These are phyloP conservation scores for Botrytis fabae DNA, from an alignment of 2,329 filamentous ascomycete genomes.

Conservation along the genomic window DNA sequence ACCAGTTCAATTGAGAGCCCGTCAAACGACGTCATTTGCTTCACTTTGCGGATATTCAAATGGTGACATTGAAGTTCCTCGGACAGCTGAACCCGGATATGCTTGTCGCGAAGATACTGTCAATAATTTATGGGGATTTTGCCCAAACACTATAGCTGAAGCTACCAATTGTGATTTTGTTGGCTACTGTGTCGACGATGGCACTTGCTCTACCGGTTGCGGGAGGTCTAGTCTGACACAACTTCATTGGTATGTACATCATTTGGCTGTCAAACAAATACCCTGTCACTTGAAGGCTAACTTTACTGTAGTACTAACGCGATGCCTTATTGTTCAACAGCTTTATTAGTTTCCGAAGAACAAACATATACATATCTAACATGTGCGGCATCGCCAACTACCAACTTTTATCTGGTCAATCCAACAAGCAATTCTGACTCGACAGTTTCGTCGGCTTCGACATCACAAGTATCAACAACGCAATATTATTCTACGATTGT, in stretches of 20 bases:
- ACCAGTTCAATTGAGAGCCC: not conserved
- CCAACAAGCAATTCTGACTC: not conserved
- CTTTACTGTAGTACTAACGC: not conserved
- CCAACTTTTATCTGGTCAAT: not conserved
- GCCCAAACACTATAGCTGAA: not conserved
- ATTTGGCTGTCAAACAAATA: not conserved
- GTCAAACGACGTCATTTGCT: not conserved
- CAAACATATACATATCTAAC: constrained; percentile 1
- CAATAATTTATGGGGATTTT: not conserved
- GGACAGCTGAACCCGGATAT: not conserved
- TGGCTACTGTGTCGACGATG: constrained; percentile 1
- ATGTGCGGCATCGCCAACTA: not conserved
- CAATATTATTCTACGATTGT: not conserved
- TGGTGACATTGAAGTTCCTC: not conserved
- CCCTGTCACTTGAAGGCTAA: not conserved
- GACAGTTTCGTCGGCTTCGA: not conserved
- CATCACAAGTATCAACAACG: not conserved
- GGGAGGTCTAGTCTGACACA: not conserved
- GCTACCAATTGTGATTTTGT: not conserved
- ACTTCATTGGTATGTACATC: not conserved
- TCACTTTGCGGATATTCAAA: not conserved
- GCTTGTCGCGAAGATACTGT: constrained; percentile 6
- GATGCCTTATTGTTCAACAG: not conserved
- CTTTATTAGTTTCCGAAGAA: not conserved
- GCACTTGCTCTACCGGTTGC: not conserved